Evolutionary conservation across 352 stramenopile genomes (phyloP), one percentile per base, ranked within the genome.

Genomic region (Hyaloperonospora arabidopsidis): DNA sequence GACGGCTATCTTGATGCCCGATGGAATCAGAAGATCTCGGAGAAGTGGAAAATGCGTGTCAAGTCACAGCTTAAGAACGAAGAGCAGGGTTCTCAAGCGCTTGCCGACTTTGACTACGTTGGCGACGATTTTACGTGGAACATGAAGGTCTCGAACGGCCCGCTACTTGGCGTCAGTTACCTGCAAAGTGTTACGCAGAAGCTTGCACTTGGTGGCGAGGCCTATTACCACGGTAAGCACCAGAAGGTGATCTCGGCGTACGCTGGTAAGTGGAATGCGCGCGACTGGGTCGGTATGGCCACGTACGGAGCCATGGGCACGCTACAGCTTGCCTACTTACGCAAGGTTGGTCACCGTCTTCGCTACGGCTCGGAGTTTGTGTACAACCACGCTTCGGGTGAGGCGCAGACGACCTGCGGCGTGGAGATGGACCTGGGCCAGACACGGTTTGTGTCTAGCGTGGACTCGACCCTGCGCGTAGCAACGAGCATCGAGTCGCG

Each of bases 191-290:
- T 93, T 55, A 94, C 84, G 43, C 74, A 77, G 48, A 69, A 91
- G 53, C 58, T 90, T 14, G 80, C 84, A 5, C 48, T 95, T 7
- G 84, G 84, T 36, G 86, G 82, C 12, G 84, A 95, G 53, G 79
- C 64, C n/a, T 93, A 95, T 59, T 95, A 92, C 67, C 81, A 92
- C 65, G 84, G 84, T 63, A 86, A 93, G 73, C 81, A 93, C 67
- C 73, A 74, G 55, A 87, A 87, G 68, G 79, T 89, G 38, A 93
- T 93, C 43, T 71, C 80, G 25, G 79, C 81, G n/a, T 92, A 92
- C 59, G 79, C 72, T 48, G 84, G 78, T 61, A 89, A 93, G 69
- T 91, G 88, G 70, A 80, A 62, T n/a, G 68, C 76, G 19, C 63
- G 67, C 8, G 63, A 79, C 49, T 93, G 83, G 79, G 67, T 75